Base-by-base conservation (phyloP, 768 basidiomycete species). In the Mycena venus region DNA sequence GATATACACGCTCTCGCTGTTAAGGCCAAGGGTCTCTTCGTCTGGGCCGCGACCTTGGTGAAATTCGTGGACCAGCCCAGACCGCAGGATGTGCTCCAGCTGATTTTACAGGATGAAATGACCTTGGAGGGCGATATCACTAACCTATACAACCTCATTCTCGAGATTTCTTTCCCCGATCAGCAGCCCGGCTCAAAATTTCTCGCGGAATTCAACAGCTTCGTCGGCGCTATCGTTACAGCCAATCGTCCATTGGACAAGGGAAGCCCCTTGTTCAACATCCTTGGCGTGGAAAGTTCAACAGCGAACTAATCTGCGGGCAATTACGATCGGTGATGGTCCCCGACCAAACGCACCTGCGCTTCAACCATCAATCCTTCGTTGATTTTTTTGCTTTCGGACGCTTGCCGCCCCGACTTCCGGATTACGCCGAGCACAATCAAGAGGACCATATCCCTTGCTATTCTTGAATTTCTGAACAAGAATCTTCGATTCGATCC, bases 11-110 rank as follows among this genome's bases (percentile, higher is more conserved):
- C n/a, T 14, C 61, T 75, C 4, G 63, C 49, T 3, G 6, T 29
- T 17, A 75, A 62, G 23, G 77, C 80, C 0, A 56, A 67, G 0
- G 80, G 80, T 3, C 68, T 81, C 1, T 81, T 80, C 62, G 78
- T 81, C 15, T 81, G 80, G 72, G 80, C 80, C 0, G 19, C 78
- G 49, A 80, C 80, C 0, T 74, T 80, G 21, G 70, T 78, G 32
- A 75, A 80, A 53, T 81, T 80, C 36, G 66, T 81, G n/a, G 79
- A 77, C 23, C 77, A 70, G 36, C 70, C 70, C 1, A 2, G 51
- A 12, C 75, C 75, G 1, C 64, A 69, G 21, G 53, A 72, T 7
- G 29, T 32, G 8, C 49, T 75, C 31, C 21, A 56, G 6, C 34
- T 31, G 25, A 59, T 75, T 15, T 23, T 75, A 14, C 17, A 17